Evolutionary conservation across 2,329 filamentous ascomycete species (phyloP).

Genomic region (Exophiala viscosa): DNA sequence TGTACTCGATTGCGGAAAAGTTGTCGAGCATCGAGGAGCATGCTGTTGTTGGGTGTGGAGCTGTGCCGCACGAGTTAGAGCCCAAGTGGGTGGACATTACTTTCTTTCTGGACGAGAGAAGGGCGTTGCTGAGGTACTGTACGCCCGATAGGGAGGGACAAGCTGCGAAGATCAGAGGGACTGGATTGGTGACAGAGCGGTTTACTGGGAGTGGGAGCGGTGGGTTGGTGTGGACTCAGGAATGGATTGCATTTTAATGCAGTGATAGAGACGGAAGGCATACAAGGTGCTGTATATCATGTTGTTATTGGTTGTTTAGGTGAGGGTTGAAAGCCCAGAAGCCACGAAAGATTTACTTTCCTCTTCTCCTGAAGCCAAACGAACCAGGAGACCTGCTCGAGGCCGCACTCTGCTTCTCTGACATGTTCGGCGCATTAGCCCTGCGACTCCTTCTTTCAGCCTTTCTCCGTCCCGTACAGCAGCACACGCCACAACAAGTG

Average conservation of each 20-base stretch:
- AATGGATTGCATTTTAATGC: conserved; percentile 24
- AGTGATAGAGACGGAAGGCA: neutral
- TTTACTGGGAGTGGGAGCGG: conserved; percentile 20
- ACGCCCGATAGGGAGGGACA: conserved; percentile 18
- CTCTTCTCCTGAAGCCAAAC: conserved; percentile 3
- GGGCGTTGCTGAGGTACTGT: conserved; percentile 25
- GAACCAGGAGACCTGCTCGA: neutral
- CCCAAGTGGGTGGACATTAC: conserved; percentile 29
- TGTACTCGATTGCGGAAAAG: conserved; percentile 27
- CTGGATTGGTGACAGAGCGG: conserved; percentile 7
- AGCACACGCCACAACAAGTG: conserved; percentile 67
- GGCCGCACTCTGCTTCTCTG: neutral
- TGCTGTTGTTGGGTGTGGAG: conserved; percentile 20
- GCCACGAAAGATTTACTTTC: neutral
- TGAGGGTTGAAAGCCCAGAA: neutral
- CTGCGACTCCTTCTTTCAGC: conserved; percentile 12
- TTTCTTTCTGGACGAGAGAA: conserved; percentile 25
- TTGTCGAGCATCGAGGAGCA: conserved; percentile 26
- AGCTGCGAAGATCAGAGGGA: conserved; percentile 16
- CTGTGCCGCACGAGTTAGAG: conserved; percentile 15
- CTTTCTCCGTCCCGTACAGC: conserved; percentile 36
- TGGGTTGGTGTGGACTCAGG: conserved; percentile 27
- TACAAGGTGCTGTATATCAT: too few relatives aligned
- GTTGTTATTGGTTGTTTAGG: neutral
- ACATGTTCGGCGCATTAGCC: neutral